Conservation (phyloP, 2,329 filamentous ascomycete species). For the Chalaropsis ovoidea region DNA sequence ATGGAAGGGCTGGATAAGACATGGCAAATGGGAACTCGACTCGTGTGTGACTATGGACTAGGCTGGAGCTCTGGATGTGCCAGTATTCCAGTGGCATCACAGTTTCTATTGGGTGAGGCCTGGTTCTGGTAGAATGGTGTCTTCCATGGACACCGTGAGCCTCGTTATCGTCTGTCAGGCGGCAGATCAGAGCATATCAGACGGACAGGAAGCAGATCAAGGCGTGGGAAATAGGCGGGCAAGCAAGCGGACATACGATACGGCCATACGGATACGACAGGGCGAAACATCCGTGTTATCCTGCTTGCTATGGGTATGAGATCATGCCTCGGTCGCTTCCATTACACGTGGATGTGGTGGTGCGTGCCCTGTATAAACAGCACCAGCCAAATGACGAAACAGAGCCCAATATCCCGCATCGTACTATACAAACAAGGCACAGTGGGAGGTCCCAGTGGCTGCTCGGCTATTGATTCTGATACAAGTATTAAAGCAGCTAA, state of each 20-base stretch:
- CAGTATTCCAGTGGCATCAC: neutral
- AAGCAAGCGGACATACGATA: neutral
- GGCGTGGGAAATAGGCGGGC: neutral
- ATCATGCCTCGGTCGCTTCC: neutral
- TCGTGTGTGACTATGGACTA: neutral
- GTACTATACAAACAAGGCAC: neutral
- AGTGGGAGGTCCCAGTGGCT: neutral
- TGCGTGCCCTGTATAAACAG: neutral
- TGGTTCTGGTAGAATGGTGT: neutral
- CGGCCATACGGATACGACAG: neutral
- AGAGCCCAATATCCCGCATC: neutral
- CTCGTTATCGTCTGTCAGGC: neutral
- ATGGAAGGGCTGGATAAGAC: neutral
- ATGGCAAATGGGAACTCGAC: neutral
- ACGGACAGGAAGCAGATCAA: neutral
- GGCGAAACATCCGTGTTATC: neutral
- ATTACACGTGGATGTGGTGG: neutral
- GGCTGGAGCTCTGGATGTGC: neutral
- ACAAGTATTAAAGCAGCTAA: neutral
- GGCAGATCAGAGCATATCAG: neutral
- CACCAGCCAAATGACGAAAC: conserved; percentile 1
- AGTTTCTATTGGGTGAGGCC: neutral
- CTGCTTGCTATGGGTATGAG: neutral
- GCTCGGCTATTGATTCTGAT: neutral
- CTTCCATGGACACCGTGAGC: neutral